Conservation (phyloP, 2,329 filamentous ascomycete genomes). For the Furcasterigmium sp. region DNA sequence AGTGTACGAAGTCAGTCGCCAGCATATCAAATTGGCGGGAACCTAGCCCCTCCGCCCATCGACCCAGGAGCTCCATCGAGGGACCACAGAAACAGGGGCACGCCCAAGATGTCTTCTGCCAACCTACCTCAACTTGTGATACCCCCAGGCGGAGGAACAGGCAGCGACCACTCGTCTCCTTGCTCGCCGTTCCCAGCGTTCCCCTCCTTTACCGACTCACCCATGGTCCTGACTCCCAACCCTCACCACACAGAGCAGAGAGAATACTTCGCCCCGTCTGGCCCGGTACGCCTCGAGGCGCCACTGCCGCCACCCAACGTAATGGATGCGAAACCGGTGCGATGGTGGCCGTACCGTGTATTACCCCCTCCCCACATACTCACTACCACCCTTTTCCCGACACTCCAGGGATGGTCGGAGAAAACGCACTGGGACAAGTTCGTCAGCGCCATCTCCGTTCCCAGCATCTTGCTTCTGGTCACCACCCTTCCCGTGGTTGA, state of each 20-base stretch:
- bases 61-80: conserved; percentile 9
- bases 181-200: conserved; percentile 59
- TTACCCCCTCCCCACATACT: conserved; percentile 70
- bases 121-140: conserved; percentile 38
- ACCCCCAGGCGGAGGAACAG: conserved; percentile 34
- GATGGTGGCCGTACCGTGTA: conserved; percentile 77
- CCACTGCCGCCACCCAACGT: conserved; percentile 40
- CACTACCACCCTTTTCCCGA: conserved; percentile 76
- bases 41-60: conserved; percentile 33
- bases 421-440: conserved; percentile 84
- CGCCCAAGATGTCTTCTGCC: not conserved
- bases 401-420: conserved; percentile 72
- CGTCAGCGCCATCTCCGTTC: conserved; percentile 76
- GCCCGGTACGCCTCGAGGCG: conserved; percentile 33
- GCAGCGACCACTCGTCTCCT: conserved; percentile 41
- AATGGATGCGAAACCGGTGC: conserved; percentile 40
- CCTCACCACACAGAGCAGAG: conserved; percentile 41
- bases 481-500: conserved; percentile 91
- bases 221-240: conserved; percentile 36
- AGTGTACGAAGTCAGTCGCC: conserved; percentile 21
- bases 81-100: conserved; percentile 4
- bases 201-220: conserved; percentile 53
- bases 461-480: conserved; percentile 84
- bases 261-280: conserved; percentile 45
- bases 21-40: conserved; percentile 31